Evolutionary conservation across 352 stramenopile species (phyloP).

Genomic region (Thalassiosira hispida): DNA sequence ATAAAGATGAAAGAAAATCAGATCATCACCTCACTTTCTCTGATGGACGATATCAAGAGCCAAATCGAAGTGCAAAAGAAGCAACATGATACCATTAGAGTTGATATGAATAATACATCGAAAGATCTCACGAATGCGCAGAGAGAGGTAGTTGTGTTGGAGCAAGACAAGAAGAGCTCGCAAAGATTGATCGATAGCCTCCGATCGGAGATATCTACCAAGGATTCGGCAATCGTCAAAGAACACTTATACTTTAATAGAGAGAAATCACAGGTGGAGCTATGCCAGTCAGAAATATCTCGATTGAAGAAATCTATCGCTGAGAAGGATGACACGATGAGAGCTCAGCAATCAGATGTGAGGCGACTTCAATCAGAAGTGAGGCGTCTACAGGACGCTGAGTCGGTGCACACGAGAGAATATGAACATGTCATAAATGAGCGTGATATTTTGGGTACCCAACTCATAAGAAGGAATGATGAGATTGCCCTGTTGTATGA

Average conservation of each 20-base stretch:
- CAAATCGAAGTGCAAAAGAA: conserved; percentile 97
- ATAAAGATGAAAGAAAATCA: conserved; percentile 84
- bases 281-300: conserved; percentile 93
- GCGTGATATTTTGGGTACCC: conserved; percentile 94
- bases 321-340: conserved; percentile 91
- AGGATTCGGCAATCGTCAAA: conserved; percentile 94
- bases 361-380: conserved; percentile 91
- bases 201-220: conserved; percentile 93
- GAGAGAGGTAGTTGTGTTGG: conserved; percentile 95
- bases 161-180: conserved; percentile 95
- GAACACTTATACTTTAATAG: conserved; percentile 95
- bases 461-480: conserved; percentile 96
- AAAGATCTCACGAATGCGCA: conserved; percentile 96
- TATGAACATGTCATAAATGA: conserved; percentile 97
- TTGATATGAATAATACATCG: conserved; percentile 93
- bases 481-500: conserved; percentile 96
- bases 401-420: conserved; percentile 92
- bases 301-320: conserved; percentile 89
- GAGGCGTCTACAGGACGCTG: conserved; percentile 94
- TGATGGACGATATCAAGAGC: conserved; percentile 89
- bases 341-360: conserved; percentile 94
- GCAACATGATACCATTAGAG: conserved; percentile 93
- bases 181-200: conserved; percentile 91
- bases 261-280: conserved; percentile 93
- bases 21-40: conserved; percentile 75